Evolutionary conservation across 1,139 yeast species (phyloP), one percentile per base, ranked within the genome.

Genomic region (Williopsis jadinii): DNA sequence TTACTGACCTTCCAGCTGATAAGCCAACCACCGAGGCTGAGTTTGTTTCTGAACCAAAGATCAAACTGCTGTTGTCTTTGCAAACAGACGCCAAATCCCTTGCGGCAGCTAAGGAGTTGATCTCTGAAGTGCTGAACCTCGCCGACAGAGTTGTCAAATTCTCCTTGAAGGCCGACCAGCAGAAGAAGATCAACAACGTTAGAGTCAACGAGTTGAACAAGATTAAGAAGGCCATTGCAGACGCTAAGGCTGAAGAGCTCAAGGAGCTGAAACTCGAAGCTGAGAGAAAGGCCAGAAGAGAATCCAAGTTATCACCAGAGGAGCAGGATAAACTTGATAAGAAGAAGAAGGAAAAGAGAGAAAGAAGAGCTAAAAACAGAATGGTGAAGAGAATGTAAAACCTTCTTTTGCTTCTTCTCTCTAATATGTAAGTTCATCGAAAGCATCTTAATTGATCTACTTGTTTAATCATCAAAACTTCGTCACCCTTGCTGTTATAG

Each of bases 1-100:
- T 88, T 58, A 85, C 97, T 40, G 98, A 92, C 61, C 84, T 86
- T 64, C 79, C 88, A 28, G 56, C 66, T 34, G 81, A 72, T 44
- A 83, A 76, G 53, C 97, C 98, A 38, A 67, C 61, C 34, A 52
- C 68, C 32, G 66, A 58, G 38, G 48, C 43, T 14, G 59, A 59
- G 37, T 63, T 62, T 56, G 64, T 66, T 32, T 82, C 78, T 35
- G 65, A 75, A 48, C 79, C 87, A 41, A 61, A 60, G 44, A 76
- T 88, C 37, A 59, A 77, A 30, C 53, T 85, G 46, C 68, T 78
- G 41, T 59, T 83, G 52, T 59, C 63, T 39, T 58, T 77, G 48
- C 72, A 82, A 38, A 57, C 69, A 38, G 68, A 71, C 40, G 60
- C 65, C 27, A 61, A 62, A 12, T 75, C 80, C 32, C 59, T 70